phyloP scores from a whole-genome alignment of 768 basidiomycete genomes.

The Hemileccinum impolitum region DNA sequence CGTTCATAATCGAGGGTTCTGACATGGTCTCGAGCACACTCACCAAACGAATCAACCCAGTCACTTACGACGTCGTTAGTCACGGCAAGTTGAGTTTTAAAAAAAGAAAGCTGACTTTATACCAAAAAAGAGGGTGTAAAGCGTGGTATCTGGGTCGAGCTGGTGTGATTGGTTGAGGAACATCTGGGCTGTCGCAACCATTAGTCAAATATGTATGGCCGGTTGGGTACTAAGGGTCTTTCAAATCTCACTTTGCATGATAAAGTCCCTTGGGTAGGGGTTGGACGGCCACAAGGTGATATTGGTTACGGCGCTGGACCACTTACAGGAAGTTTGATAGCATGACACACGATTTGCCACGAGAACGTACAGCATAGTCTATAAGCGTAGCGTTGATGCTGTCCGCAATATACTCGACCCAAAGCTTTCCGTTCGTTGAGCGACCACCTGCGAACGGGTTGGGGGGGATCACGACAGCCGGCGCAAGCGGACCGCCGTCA shows the following conservation, averaged over 20 bases:
- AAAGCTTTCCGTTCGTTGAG: constrained; percentile 47
- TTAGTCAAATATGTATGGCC: neutral
- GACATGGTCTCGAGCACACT: neutral
- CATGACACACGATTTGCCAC: neutral
- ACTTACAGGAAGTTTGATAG: constrained; percentile 14
- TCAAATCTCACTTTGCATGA: constrained; percentile 42
- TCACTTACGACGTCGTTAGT: constrained; percentile 32
- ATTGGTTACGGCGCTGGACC: constrained; percentile 45
- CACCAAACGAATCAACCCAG: constrained; percentile 42
- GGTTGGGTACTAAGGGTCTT: neutral
- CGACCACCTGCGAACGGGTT: constrained; percentile 48
- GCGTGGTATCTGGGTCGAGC: constrained; percentile 44
- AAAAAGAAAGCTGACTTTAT: constrained; percentile 41
- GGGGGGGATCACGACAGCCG: constrained; percentile 41
- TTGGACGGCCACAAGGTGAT: constrained; percentile 51
- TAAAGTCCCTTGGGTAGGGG: constrained; percentile 44
- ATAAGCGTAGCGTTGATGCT: constrained; percentile 38
- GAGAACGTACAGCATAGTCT: constrained; percentile 46
- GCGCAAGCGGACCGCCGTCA: constrained; percentile 42
- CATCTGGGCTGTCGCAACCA: constrained; percentile 31
- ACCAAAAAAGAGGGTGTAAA: constrained; percentile 53
- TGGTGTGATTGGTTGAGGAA: constrained; percentile 45
- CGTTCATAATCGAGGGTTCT: neutral
- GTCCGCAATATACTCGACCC: constrained; percentile 47
- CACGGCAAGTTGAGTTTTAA: neutral